Percentiles rank a stretch among this genome's conserved stretches.
phyloP scores from a whole-genome alignment of 495 filamentous ascomycete species.

The Melanomma pulvis-pyrius region DNA sequence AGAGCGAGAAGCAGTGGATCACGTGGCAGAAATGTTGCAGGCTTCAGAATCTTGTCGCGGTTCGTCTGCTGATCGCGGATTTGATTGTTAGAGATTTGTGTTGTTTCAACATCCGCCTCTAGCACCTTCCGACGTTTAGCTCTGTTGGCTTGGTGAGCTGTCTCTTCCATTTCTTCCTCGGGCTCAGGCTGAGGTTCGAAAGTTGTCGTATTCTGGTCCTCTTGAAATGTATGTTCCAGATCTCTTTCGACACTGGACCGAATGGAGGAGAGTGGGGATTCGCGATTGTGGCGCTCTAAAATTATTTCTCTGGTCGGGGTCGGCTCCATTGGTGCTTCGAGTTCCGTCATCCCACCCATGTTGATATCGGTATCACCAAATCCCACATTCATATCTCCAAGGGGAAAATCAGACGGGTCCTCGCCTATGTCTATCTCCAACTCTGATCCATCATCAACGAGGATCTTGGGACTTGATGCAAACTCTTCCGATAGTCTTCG shows the following conservation, averaged over 20 bases:
- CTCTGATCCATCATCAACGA: slow-evolving; percentile 44
- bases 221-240: slow-evolving; percentile 57
- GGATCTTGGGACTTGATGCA: slow-evolving; percentile 36
- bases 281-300: slow-evolving; percentile 52
- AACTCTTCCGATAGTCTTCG: slow-evolving; percentile 61
- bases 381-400: slow-evolving; percentile 4
- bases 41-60: slow-evolving; percentile 77
- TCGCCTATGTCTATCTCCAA: slow-evolving; percentile 55
- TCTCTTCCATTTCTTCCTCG: slow-evolving; percentile 57
- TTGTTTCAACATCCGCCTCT: slow-evolving; percentile 67
- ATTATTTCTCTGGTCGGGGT: slow-evolving; percentile 42
- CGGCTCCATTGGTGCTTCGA: slow-evolving; percentile 47
- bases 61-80: slow-evolving; percentile 81
- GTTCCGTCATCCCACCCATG: slow-evolving; percentile 63
- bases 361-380: slow-evolving; percentile 44
- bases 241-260: slow-evolving; percentile 55
- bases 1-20: slow-evolving; percentile 83
- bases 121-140: slow-evolving; percentile 78
- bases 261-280: slow-evolving; percentile 68
- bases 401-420: slow-evolving; percentile 30
- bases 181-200: slow-evolving; percentile 52
- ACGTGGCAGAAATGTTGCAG: slow-evolving; percentile 75
- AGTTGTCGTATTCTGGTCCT: slow-evolving; percentile 45
- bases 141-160: slow-evolving; percentile 59
- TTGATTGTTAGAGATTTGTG: slow-evolving; percentile 57